phyloP scores from a whole-genome alignment of 257 asterid genomes.

The Solanum sejunctum region DNA sequence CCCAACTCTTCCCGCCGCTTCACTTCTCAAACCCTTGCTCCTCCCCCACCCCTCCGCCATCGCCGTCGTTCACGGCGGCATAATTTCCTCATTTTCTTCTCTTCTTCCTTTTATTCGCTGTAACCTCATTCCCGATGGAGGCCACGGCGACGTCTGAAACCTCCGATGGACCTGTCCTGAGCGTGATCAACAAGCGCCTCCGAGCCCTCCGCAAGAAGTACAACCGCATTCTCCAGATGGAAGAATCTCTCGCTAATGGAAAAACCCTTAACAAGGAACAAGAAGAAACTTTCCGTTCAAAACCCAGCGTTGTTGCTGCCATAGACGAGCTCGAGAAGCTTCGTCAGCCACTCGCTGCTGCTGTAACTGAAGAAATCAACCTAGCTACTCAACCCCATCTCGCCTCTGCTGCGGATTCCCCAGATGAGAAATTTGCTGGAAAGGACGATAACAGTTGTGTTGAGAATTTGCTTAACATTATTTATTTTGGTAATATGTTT shows the following conservation, averaged over 20 bases:
- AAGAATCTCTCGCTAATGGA: constrained; percentile 50
- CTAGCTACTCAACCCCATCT: constrained; percentile 11
- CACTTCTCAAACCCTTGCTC: neutral
- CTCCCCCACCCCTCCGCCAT: neutral
- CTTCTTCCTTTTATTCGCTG: neutral
- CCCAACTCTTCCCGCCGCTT: constrained; percentile 12
- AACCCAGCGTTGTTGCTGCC: constrained; percentile 35
- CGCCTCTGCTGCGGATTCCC: neutral
- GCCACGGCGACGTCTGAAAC: constrained; percentile 25
- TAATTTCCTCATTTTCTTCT: neutral
- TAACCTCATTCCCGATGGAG: neutral
- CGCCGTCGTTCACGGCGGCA: constrained; percentile 35
- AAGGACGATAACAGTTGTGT: neutral
- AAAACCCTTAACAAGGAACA: constrained; percentile 74
- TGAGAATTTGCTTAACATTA: constrained; percentile 49
- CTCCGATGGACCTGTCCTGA: constrained; percentile 61
- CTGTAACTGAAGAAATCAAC: constrained; percentile 55
- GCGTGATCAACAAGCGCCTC: constrained; percentile 65
- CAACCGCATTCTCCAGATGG: constrained; percentile 71
- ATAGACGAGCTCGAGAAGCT: constrained; percentile 79
- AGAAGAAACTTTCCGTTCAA: constrained; percentile 61
- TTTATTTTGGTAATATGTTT: constrained; percentile 66
- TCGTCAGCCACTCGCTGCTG: constrained; percentile 47
- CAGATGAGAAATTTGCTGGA: neutral
- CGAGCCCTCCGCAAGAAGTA: constrained; percentile 66